Evolutionary conservation across 192 early-diverging fungal genomes (phyloP).

Genomic region (Rhizophagus clarus): DNA sequence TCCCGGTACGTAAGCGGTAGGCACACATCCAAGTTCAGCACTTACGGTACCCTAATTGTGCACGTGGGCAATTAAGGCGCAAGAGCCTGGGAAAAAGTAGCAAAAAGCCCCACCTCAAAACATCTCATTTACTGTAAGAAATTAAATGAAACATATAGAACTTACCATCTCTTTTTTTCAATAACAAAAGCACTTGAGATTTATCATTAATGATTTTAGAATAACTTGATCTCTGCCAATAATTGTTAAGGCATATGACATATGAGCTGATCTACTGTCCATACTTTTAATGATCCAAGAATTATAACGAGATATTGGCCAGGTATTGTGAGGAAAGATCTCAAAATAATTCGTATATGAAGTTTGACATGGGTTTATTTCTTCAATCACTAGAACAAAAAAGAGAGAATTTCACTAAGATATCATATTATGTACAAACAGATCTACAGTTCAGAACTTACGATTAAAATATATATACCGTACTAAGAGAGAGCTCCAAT

Average conservation of each 20-base stretch:
- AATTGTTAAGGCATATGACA: too few species aligned
- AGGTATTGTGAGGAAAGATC: too few species aligned
- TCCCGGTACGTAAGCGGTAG: not conserved
- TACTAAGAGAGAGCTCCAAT: not conserved
- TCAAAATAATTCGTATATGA: not conserved
- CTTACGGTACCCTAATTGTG: not conserved
- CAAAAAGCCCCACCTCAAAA: not conserved
- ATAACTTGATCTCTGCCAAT: too few species aligned
- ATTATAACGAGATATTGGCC: too few species aligned
- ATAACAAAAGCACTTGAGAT: not conserved
- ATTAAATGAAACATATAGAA: conserved; percentile 2
- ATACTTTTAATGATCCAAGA: too few species aligned
- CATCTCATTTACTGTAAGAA: conserved; percentile 5
- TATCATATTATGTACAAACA: not conserved
- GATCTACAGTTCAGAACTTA: not conserved
- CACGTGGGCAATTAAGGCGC: not conserved
- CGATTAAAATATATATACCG: not conserved
- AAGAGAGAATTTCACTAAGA: not conserved
- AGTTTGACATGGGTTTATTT: not conserved
- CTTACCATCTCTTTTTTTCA: conserved; percentile 3
- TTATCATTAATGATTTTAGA: not conserved
- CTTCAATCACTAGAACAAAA: not conserved
- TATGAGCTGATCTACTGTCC: too few species aligned
- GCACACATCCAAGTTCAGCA: conserved; percentile 12
- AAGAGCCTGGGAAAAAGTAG: not conserved